Evolutionary conservation across 2,329 filamentous ascomycete species (phyloP).

Genomic region (Venturia aucupariae): DNA sequence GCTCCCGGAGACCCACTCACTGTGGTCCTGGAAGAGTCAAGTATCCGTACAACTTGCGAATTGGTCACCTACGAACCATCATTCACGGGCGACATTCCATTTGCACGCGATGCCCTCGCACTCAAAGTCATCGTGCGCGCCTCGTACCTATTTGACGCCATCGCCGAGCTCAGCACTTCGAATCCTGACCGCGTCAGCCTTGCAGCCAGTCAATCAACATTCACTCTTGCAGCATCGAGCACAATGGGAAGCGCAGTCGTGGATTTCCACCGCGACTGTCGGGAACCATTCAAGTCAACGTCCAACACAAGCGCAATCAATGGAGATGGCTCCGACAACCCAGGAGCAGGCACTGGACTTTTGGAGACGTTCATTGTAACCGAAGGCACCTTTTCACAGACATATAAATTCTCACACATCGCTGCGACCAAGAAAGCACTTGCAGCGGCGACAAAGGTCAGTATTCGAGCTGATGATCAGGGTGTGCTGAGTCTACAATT

Average conservation of each 20-base stretch:
- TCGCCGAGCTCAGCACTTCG: slow-evolving; percentile 59
- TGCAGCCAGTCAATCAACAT: slow-evolving; percentile 51
- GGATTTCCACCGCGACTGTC: slow-evolving; percentile 44
- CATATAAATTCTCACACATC: slow-evolving; percentile 80
- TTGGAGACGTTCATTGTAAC: slow-evolving; percentile 65
- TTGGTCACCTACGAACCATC: slow-evolving; percentile 73
- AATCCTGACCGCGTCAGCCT: slow-evolving; percentile 66
- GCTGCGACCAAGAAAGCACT: slow-evolving; percentile 86
- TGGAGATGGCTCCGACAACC: background rate
- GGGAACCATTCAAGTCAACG: slow-evolving; percentile 24
- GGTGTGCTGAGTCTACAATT: slow-evolving; percentile 92
- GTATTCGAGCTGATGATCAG: slow-evolving; percentile 75
- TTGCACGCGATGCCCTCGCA: slow-evolving; percentile 66
- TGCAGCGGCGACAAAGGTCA: slow-evolving; percentile 85
- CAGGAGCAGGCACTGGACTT: slow-evolving; percentile 26
- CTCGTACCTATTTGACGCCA: slow-evolving; percentile 60
- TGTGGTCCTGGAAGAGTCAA: slow-evolving; percentile 76
- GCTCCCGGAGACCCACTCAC: slow-evolving; percentile 68
- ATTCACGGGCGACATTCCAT: slow-evolving; percentile 59
- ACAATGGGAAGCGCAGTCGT: slow-evolving; percentile 51
- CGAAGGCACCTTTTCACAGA: slow-evolving; percentile 39
- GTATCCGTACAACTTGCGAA: slow-evolving; percentile 81
- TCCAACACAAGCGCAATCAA: background rate
- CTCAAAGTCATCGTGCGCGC: slow-evolving; percentile 95
- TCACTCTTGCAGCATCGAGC: slow-evolving; percentile 61